phyloP scores from a whole-genome alignment of 2,329 filamentous ascomycete genomes.

The Diaporthe sp. region DNA sequence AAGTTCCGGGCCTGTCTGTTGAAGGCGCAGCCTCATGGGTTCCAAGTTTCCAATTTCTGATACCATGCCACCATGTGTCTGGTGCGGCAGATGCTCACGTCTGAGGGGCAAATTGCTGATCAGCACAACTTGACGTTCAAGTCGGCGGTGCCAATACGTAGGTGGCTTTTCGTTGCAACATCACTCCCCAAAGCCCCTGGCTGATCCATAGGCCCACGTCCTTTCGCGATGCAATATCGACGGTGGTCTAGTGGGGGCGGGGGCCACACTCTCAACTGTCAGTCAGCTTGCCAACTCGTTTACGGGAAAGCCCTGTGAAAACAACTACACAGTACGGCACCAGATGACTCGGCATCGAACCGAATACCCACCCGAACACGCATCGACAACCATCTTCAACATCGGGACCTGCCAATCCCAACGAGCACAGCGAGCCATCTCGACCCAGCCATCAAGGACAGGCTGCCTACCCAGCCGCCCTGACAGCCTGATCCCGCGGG shows the following conservation, averaged over 20 bases:
- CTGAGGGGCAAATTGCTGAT: slow-evolving; percentile 8
- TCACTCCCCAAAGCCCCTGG: not conserved
- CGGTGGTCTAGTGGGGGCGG: not conserved
- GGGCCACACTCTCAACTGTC: not conserved
- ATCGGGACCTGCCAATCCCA: no score
- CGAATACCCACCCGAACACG: slow-evolving; percentile 19
- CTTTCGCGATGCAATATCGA: slow-evolving; percentile 4
- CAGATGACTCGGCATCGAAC: no score
- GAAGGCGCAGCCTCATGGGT: no score
- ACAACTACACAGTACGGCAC: no score
- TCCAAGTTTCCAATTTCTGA: not conserved
- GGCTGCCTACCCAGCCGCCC: no score
- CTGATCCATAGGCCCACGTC: slow-evolving; percentile 20
- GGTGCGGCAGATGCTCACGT: not conserved
- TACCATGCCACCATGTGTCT: not conserved
- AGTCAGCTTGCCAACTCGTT: not conserved
- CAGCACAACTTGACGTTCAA: not conserved
- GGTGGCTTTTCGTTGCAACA: slow-evolving; percentile 16
- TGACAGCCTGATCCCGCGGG: not conserved
- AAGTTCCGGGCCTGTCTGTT: slow-evolving; percentile 1
- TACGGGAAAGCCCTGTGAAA: no score
- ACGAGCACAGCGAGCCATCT: no score
- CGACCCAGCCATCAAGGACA: not conserved
- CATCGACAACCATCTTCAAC: no score
- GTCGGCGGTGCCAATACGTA: not conserved